Evolutionary conservation across 2,329 filamentous ascomycete species (phyloP).

Genomic region (Colletotrichum tanaceti): DNA sequence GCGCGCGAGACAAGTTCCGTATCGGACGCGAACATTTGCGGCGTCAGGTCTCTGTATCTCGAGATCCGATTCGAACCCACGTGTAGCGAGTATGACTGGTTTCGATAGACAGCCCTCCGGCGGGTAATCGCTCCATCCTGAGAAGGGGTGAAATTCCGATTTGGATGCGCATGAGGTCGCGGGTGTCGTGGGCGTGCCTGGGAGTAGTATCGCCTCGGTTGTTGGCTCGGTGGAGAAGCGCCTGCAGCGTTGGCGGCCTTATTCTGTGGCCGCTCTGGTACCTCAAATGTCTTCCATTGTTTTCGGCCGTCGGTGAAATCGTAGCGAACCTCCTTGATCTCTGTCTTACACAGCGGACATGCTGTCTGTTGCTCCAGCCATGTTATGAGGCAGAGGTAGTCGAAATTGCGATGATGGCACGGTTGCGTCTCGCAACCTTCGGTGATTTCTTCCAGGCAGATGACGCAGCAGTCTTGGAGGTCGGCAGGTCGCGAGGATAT

Average conservation of each 20-base stretch:
- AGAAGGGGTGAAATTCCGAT: slow-evolving; percentile 41
- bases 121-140: slow-evolving; percentile 58
- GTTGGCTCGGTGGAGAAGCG: not conserved
- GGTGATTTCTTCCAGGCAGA: slow-evolving; percentile 82
- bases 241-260: slow-evolving; percentile 14
- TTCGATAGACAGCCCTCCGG: slow-evolving; percentile 78
- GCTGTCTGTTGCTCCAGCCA: slow-evolving; percentile 80
- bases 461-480: slow-evolving; percentile 73
- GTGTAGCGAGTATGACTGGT: slow-evolving; percentile 80
- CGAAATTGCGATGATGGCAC: slow-evolving; percentile 84
- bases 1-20: slow-evolving; percentile 79
- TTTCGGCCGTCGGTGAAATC: slow-evolving; percentile 52
- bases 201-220: slow-evolving; percentile 19
- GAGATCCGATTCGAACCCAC: slow-evolving; percentile 85
- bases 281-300: slow-evolving; percentile 67
- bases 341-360: slow-evolving; percentile 82
- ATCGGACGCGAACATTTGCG: slow-evolving; percentile 72
- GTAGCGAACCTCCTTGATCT: slow-evolving; percentile 71
- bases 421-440: slow-evolving; percentile 79
- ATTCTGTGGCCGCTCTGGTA: slow-evolving; percentile 20
- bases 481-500: slow-evolving; percentile 46
- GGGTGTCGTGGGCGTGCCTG: slow-evolving; percentile 30
- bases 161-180: slow-evolving; percentile 40
- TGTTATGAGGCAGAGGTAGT: slow-evolving; percentile 84
- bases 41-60: slow-evolving; percentile 78